Conservation (phyloP, 2,329 filamentous ascomycete species). For the Claviceps maximensis region DNA sequence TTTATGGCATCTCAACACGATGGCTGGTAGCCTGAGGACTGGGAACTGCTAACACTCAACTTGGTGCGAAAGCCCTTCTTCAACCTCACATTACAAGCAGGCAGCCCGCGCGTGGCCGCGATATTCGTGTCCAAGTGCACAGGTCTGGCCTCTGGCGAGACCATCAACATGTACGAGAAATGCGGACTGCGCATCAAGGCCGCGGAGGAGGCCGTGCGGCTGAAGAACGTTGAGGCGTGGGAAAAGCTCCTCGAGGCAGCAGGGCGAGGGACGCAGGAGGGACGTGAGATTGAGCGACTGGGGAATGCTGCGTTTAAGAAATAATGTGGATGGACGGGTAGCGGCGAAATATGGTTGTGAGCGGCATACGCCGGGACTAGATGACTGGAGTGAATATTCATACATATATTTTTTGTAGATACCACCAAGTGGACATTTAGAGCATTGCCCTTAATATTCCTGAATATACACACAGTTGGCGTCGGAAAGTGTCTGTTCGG, state of each 20-base stretch:
- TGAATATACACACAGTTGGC: no score
- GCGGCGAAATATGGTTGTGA: neutral
- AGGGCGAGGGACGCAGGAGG: slow-evolving; percentile 51
- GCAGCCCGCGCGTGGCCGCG: slow-evolving; percentile 75
- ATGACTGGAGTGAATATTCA: no score
- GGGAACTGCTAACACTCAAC: neutral
- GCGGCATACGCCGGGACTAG: no score
- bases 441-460: no score
- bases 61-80: slow-evolving; percentile 58
- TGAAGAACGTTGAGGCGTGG: slow-evolving; percentile 66
- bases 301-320: slow-evolving; percentile 45
- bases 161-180: slow-evolving; percentile 89
- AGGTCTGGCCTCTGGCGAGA: slow-evolving; percentile 50
- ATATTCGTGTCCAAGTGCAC: slow-evolving; percentile 82
- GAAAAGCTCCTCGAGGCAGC: slow-evolving; percentile 62
- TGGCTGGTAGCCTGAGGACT: neutral
- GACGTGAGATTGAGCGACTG: slow-evolving; percentile 70
- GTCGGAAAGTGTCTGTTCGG: no score
- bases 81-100: slow-evolving; percentile 75
- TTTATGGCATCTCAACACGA: neutral
- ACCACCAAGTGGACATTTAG: no score
- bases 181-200: slow-evolving; percentile 83
- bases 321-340: slow-evolving; percentile 3
- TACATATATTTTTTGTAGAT: no score
- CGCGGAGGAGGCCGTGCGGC: slow-evolving; percentile 77